Evolutionary conservation across 306 rosid genomes (phyloP), one percentile per base, ranked within the genome.

Genomic region (Alnus rubra): DNA sequence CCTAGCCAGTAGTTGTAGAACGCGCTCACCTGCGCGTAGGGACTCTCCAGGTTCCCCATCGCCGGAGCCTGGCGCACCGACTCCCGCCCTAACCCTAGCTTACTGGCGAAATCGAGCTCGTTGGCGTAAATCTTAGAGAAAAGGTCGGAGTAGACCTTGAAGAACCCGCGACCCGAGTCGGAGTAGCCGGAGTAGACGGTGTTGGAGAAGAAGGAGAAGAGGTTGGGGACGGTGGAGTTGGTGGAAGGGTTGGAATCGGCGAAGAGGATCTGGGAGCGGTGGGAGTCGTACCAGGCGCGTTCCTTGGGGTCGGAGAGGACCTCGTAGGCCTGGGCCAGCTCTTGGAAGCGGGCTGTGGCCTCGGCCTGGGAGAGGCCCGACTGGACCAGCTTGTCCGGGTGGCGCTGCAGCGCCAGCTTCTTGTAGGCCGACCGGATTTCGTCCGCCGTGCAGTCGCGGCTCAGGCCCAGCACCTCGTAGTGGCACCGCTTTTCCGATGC

Each of bases 251-350:
- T 59, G 14, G 93, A 89, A 58, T 96, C 97, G 69, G 96, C 85
- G 81, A 90, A 96, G 74, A 96, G 99, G 75, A 96, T 96, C 74
- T 91, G 93, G 30, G 96, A 90, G 11, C 99, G 97, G 82, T 96
- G 99, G 11, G 99, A 96, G 45, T 96, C 99, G 86, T 96, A 96
- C 97, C 97, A 96, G 31, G 98, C 83, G 0, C 99, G 99, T 70
- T 96, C 99, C 49, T 91, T 96, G 0, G 98, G 94, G 72, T 96
- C 96, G 68, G 97, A 93, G 75, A 96, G 99, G 47, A 96, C 93
- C 88, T 93, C 99, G 77, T 93, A 96, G 39, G 99, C 98, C 9
- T 91, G 98, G 49, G 83, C 89, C 0, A 96, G 97, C 90, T 96
- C 99, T 68, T 96, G 98, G 79, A 96, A 96, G 62, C 88, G 97